Conservation (phyloP, 2,329 filamentous ascomycete species). For the Zymoseptoria tritici region DNA sequence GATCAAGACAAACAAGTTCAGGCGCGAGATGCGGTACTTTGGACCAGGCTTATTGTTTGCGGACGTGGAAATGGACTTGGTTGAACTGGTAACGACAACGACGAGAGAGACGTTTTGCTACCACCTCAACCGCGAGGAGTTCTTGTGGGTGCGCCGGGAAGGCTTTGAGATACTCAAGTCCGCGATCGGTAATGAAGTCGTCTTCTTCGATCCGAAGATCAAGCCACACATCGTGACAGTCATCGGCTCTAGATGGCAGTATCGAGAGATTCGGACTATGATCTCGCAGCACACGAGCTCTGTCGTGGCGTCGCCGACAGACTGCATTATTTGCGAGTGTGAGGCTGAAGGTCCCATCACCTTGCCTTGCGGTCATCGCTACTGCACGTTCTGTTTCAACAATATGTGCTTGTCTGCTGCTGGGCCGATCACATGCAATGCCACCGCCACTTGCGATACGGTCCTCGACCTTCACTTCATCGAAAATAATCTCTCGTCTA, state of each 20-base stretch:
- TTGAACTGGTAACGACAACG: background rate
- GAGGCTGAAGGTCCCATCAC: conserved; percentile 3
- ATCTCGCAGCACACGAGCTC: background rate
- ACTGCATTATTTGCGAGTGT: conserved; percentile 7
- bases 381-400: background rate
- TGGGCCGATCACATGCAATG: background rate
- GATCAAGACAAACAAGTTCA: background rate
- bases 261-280: background rate
- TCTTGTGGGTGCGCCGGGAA: background rate
- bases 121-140: background rate
- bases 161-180: background rate
- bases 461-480: background rate
- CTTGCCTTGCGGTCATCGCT: background rate
- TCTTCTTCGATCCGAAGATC: background rate
- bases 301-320: background rate
- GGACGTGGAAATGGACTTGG: background rate
- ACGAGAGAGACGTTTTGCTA: background rate
- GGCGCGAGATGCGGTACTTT: background rate
- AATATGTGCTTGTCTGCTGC: background rate
- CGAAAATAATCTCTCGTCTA: background rate
- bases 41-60: background rate
- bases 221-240: background rate
- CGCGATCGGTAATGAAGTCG: background rate
- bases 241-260: background rate
- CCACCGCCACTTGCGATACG: background rate